Evolutionary conservation across 352 stramenopile genomes (phyloP).

Genomic region (Globisporangium solare): DNA sequence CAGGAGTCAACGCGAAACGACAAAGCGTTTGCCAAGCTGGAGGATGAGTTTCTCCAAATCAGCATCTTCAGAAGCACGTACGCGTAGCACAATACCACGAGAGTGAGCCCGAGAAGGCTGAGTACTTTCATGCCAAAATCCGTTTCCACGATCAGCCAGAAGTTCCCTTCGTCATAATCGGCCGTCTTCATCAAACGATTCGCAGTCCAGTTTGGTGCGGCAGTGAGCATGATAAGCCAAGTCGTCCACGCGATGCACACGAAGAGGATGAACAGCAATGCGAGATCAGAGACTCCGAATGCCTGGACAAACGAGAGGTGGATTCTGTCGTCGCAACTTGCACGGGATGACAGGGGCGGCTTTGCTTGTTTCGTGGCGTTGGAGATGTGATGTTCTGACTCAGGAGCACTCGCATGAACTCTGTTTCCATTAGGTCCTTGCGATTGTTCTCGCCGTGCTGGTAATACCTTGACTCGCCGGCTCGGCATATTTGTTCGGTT

Average conservation of each 20-base stretch:
- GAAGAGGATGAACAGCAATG: neutral
- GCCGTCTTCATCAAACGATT: slow-evolving; percentile 11
- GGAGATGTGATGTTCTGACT: neutral
- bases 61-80: slow-evolving; percentile 3
- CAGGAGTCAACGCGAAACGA: neutral
- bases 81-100: neutral
- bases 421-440: neutral
- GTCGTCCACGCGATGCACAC: slow-evolving; percentile 5
- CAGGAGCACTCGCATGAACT: neutral
- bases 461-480: neutral
- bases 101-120: neutral
- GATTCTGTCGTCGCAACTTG: neutral
- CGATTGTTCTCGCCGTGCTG: neutral
- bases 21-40: neutral
- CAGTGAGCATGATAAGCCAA: slow-evolving; percentile 1
- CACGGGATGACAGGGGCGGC: too few relatives aligned
- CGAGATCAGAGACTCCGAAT: neutral
- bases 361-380: neutral
- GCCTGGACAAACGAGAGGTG: slow-evolving; percentile 2
- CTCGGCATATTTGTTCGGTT: neutral
- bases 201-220: neutral
- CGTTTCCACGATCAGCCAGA: slow-evolving; percentile 5
- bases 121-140: neutral
- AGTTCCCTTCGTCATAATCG: slow-evolving; percentile 3
- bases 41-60: neutral